A percentile compares a stretch with the other conserved stretches of the same genome.
These are phyloP conservation scores for Bruguiera parviflora DNA, from an alignment of 345 rosid species.

Conservation along the genomic window DNA sequence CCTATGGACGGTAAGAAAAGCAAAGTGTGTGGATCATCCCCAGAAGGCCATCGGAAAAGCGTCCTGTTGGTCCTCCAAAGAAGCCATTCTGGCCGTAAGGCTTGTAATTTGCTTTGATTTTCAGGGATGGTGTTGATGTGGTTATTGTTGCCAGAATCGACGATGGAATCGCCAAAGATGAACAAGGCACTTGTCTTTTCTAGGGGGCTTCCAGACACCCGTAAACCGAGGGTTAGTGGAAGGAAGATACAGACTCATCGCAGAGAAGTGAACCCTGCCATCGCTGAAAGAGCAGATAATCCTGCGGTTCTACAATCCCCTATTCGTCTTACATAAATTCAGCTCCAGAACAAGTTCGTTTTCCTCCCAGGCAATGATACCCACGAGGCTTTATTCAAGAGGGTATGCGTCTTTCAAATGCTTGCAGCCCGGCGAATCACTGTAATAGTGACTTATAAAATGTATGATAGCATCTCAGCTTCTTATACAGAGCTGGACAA, in stretches of 20 bases:
- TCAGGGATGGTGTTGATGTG: slow-evolving; percentile 37
- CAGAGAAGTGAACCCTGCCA: slow-evolving; percentile 9
- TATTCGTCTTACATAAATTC: slow-evolving; percentile 37
- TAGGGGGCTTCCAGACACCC: too few relatives aligned
- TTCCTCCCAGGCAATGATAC: not conserved
- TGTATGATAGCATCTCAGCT: too few relatives aligned
- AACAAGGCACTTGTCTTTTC: too few relatives aligned
- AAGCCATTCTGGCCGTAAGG: slow-evolving; percentile 38
- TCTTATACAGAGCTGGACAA: too few relatives aligned
- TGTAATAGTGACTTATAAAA: too few relatives aligned
- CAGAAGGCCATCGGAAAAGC: slow-evolving; percentile 46
- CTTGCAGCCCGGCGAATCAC: too few relatives aligned
- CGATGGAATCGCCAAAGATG: slow-evolving; percentile 46
- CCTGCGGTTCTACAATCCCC: too few relatives aligned
- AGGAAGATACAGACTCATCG: not conserved
- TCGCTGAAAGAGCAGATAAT: not conserved
- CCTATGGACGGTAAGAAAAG: too few relatives aligned
- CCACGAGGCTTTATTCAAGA: too few relatives aligned
- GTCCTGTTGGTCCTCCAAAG: slow-evolving; percentile 37
- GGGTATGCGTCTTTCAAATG: slow-evolving; percentile 37
- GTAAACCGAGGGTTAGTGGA: too few relatives aligned
- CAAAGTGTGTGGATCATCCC: slow-evolving; percentile 16
- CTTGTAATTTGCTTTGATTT: slow-evolving; percentile 33
- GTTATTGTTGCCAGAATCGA: slow-evolving; percentile 47
- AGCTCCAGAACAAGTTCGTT: too few relatives aligned